phyloP scores from a whole-genome alignment of 306 rosid genomes.

The apple (Malus domestica) region DNA sequence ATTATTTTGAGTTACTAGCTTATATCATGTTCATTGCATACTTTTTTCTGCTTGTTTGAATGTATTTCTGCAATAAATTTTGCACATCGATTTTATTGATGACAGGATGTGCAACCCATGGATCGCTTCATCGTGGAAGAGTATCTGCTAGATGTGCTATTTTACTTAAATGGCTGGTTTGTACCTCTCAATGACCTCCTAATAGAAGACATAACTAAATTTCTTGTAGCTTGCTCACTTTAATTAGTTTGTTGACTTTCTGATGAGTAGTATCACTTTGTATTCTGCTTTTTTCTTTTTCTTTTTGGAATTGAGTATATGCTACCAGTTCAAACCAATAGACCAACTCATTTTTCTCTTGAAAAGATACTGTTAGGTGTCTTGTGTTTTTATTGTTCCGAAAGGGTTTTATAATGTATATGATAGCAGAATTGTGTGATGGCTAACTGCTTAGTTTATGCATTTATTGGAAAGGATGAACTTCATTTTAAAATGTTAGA shows the following conservation, averaged over 20 bases:
- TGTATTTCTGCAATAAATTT: background rate
- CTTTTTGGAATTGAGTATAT: background rate
- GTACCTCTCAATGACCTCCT: constrained; percentile 25
- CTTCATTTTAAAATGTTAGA: background rate
- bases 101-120: constrained; percentile 85
- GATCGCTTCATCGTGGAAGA: constrained; percentile 95
- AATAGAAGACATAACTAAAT: background rate
- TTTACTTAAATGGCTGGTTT: constrained; percentile 96
- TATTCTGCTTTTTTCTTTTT: background rate
- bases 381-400: background rate
- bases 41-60: background rate
- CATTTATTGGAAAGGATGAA: background rate
- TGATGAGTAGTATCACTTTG: background rate
- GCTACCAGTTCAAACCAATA: background rate
- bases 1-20: background rate
- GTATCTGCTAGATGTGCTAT: constrained; percentile 91
- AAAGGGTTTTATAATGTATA: background rate
- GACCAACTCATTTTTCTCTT: background rate
- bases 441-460: background rate
- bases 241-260: background rate
- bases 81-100: background rate
- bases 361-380: background rate
- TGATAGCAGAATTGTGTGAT: background rate
- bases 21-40: background rate
- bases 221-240: background rate